Evolutionary conservation across 1,284 basidiomycete species (phyloP).

Genomic region (Fistulinella cinereoalba): DNA sequence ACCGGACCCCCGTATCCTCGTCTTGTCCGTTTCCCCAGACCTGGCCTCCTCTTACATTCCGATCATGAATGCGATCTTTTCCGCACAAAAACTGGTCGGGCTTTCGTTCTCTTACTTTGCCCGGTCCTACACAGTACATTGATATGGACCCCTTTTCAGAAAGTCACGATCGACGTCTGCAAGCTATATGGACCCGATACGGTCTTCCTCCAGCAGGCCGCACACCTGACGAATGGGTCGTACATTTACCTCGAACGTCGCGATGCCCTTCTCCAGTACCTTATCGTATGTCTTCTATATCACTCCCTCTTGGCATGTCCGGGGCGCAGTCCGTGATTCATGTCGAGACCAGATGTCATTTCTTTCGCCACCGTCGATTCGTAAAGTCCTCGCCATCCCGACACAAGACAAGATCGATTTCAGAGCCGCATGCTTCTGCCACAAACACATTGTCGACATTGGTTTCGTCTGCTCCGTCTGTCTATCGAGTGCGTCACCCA

Average conservation of each 20-base stretch:
- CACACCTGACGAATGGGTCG: conserved; percentile 91
- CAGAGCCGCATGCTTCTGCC: conserved; percentile 97
- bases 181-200: conserved; percentile 89
- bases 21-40: conserved; percentile 91
- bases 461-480: conserved; percentile 98
- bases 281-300: conserved; percentile 65
- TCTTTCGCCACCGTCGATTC: conserved; percentile 78
- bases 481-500: conserved; percentile 74
- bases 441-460: conserved; percentile 94
- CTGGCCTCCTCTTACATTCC: conserved; percentile 89
- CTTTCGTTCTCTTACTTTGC: neutral
- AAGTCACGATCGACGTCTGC: conserved; percentile 94
- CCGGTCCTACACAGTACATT: no score
- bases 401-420: conserved; percentile 96
- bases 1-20: conserved; percentile 82
- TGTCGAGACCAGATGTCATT: conserved; percentile 73
- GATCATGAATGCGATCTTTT: conserved; percentile 99
- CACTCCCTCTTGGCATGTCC: neutral
- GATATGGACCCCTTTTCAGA: conserved; percentile 46
- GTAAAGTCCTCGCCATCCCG: conserved; percentile 79
- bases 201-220: conserved; percentile 96
- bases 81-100: conserved; percentile 88
- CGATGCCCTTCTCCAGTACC: conserved; percentile 83
- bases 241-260: conserved; percentile 84
- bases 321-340: neutral